phyloP scores from a whole-genome alignment of 306 rosid species.

The Cucurbita ficifolia region DNA sequence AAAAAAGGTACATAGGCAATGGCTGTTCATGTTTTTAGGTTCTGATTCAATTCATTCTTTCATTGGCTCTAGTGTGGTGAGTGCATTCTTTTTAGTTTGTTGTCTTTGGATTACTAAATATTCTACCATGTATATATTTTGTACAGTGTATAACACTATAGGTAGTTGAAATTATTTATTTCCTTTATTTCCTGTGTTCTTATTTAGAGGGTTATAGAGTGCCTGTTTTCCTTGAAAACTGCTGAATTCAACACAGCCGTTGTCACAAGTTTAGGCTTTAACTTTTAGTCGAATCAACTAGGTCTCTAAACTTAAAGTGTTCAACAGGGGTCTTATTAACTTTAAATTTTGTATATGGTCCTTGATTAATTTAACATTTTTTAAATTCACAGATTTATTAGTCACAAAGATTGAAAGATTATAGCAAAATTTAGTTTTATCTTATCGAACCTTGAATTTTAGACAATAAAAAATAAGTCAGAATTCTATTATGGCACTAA shows the following conservation, averaged over 20 bases:
- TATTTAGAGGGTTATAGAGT: neutral
- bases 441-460: neutral
- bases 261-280: no score
- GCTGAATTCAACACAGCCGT: neutral
- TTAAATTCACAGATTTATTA: no score
- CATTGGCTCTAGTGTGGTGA: conserved; percentile 23
- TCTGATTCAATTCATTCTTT: conserved; percentile 61
- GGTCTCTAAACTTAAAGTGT: neutral
- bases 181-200: neutral
- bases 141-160: conserved; percentile 21
- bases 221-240: neutral
- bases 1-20: conserved; percentile 4
- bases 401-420: neutral
- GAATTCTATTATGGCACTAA: no score
- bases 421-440: neutral
- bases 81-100: conserved; percentile 43
- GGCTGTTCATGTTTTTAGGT: conserved; percentile 12
- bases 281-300: neutral
- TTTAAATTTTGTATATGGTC: neutral
- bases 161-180: neutral
- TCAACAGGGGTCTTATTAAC: no score
- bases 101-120: conserved; percentile 5
- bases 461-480: no score
- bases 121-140: conserved; percentile 18
- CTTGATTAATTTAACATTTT: neutral